phyloP scores from a whole-genome alignment of 139 green algal genomes.

The Chlamydomonas schloesseri region DNA sequence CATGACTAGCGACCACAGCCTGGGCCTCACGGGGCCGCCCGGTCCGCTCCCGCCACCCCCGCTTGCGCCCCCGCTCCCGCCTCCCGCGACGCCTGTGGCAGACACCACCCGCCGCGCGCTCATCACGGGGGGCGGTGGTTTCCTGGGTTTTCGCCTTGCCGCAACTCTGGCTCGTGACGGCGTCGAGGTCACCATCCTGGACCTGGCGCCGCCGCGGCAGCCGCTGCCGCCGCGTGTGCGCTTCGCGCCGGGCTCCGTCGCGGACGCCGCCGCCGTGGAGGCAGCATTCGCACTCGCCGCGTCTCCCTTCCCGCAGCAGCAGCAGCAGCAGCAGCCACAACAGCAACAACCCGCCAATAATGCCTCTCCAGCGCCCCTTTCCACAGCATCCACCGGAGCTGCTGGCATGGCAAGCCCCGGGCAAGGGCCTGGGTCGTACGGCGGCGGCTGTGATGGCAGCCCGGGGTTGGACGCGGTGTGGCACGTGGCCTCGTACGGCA shows the following conservation, averaged over 20 bases:
- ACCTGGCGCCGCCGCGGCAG: neutral
- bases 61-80: too few species aligned
- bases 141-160: conserved; percentile 16
- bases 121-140: conserved; percentile 28
- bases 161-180: neutral
- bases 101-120: neutral
- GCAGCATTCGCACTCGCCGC: neutral
- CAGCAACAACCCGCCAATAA: too few species aligned
- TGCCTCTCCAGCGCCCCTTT: too few species aligned
- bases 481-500: conserved; percentile 66
- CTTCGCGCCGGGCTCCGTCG: neutral
- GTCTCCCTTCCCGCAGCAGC: neutral
- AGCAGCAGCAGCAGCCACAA: neutral
- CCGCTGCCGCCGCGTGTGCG: neutral
- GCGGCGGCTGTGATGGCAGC: too few species aligned
- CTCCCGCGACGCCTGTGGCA: too few species aligned
- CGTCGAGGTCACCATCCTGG: conserved; percentile 1
- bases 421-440: too few species aligned
- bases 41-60: too few species aligned
- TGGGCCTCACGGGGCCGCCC: too few species aligned
- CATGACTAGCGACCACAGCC: too few species aligned
- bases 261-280: neutral
- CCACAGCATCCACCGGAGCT: too few species aligned
- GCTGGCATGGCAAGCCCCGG: too few species aligned
- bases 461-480: conserved; percentile 54